Evolutionary conservation across 192 early-diverging fungal species (phyloP).

Genomic region (Mortierella alpina): DNA sequence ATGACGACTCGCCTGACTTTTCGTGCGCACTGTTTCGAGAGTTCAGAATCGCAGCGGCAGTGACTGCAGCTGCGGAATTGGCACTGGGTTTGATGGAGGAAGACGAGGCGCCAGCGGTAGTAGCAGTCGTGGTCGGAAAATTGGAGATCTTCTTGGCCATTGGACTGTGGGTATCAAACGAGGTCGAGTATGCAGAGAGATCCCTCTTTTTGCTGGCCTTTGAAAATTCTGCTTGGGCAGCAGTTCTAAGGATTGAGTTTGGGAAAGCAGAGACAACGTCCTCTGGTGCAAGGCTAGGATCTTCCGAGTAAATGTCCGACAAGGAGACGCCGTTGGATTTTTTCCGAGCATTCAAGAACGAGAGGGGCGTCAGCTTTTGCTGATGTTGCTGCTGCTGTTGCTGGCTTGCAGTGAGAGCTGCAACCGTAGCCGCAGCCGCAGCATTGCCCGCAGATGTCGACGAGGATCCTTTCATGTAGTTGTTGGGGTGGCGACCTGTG

Average conservation of each 20-base stretch:
- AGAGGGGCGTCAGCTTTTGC: constrained; percentile 40
- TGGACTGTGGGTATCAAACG: constrained; percentile 50
- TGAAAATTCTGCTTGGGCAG: constrained; percentile 37
- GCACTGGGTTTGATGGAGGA: not conserved
- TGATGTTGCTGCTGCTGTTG: constrained; percentile 22
- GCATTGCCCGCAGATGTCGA: constrained; percentile 21
- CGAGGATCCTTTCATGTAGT: not conserved
- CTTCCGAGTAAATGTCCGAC: constrained; percentile 48
- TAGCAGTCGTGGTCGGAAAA: constrained; percentile 24
- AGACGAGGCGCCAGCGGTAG: constrained; percentile 8
- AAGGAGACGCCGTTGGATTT: constrained; percentile 39
- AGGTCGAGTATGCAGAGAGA: constrained; percentile 45
- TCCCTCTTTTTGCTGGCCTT: constrained; percentile 46
- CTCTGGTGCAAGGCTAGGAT: constrained; percentile 17
- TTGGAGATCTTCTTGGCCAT: constrained; percentile 43
- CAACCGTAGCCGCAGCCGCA: constrained; percentile 47
- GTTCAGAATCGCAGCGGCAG: not conserved
- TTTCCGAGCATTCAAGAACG: constrained; percentile 34
- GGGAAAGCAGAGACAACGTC: constrained; percentile 35
- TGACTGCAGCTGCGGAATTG: not conserved
- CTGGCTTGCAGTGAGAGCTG: constrained; percentile 38
- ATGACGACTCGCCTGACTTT: not conserved
- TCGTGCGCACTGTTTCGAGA: not conserved
- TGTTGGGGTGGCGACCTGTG: constrained; percentile 1
- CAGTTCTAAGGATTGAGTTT: constrained; percentile 43